Percentiles rank a stretch among this genome's conserved stretches.
Conservation (phyloP, 2,329 filamentous ascomycete species). For the Stromatinia cepivora region DNA sequence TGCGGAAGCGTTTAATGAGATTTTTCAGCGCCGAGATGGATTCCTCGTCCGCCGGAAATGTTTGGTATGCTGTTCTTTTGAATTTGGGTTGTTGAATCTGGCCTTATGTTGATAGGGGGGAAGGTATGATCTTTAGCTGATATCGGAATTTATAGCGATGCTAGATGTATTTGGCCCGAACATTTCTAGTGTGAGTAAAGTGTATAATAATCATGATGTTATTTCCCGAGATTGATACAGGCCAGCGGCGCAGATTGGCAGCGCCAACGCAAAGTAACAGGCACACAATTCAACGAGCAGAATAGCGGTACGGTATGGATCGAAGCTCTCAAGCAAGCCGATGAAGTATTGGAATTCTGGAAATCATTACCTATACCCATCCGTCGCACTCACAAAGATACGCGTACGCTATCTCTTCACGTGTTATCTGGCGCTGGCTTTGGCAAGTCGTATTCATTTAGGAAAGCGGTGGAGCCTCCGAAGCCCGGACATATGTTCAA, state of each 20-base stretch:
- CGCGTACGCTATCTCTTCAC: background rate
- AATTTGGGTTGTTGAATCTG: background rate
- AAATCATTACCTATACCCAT: background rate
- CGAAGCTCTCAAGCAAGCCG: background rate
- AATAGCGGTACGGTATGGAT: background rate
- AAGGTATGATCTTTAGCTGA: no score
- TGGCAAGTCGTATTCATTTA: constrained; percentile 5
- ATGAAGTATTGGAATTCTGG: background rate
- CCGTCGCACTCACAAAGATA: background rate
- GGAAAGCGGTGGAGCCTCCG: background rate
- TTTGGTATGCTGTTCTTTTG: background rate
- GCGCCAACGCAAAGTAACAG: constrained; percentile 1
- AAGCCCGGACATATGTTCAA: background rate
- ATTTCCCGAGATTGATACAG: background rate
- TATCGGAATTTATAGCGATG: no score
- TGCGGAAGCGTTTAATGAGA: background rate
- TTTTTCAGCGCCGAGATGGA: background rate
- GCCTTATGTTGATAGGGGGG: no score
- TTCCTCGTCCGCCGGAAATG: background rate
- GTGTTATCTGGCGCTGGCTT: background rate
- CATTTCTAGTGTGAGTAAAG: no score
- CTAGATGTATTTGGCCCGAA: no score
- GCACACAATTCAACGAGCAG: background rate
- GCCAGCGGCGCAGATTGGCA: constrained; percentile 13
- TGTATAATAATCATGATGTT: no score